These are phyloP conservation scores for Camelina neglecta DNA, from an alignment of 345 rosid species.

Conservation along the genomic window DNA sequence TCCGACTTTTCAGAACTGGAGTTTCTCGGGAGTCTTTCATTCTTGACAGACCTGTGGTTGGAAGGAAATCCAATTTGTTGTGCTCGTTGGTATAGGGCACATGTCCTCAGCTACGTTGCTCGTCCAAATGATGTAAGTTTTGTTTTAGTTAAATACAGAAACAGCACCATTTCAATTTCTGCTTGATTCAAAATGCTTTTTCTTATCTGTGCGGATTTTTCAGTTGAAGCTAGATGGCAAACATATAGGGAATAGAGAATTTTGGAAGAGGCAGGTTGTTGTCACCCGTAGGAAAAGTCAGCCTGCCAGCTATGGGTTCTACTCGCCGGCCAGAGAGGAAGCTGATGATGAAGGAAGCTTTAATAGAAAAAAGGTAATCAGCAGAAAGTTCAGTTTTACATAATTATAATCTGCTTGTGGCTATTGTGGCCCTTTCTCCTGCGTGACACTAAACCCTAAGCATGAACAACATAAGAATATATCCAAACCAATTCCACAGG, in stretches of 20 bases:
- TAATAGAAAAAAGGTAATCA: slow-evolving; percentile 65
- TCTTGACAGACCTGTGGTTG: slow-evolving; percentile 79
- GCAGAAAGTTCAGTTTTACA: slow-evolving; percentile 9
- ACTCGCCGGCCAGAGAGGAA: slow-evolving; percentile 78
- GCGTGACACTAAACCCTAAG: slow-evolving; percentile 4
- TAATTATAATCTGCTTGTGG: slow-evolving; percentile 13
- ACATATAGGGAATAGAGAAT: slow-evolving; percentile 77
- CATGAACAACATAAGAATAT: slow-evolving; percentile 16
- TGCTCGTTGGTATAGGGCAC: slow-evolving; percentile 91
- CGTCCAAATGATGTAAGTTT: slow-evolving; percentile 69
- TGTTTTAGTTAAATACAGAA: slow-evolving; percentile 10
- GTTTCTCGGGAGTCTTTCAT: slow-evolving; percentile 68
- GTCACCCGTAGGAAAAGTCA: slow-evolving; percentile 81
- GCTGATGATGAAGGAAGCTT: slow-evolving; percentile 67
- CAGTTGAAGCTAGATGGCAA: slow-evolving; percentile 89
- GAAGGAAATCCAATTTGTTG: slow-evolving; percentile 97
- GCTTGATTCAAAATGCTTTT: slow-evolving; percentile 6
- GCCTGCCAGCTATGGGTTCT: slow-evolving; percentile 90
- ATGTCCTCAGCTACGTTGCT: slow-evolving; percentile 78
- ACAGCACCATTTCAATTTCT: slow-evolving; percentile 11
- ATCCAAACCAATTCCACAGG: slow-evolving; percentile 7
- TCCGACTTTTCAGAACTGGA: slow-evolving; percentile 91
- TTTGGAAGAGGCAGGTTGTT: slow-evolving; percentile 89
- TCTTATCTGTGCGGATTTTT: slow-evolving; percentile 41
- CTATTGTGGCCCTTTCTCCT: slow-evolving; percentile 13